These are phyloP conservation scores for Dothidotthia symphoricarpi DNA, from an alignment of 2,329 filamentous ascomycete genomes.

Conservation along the genomic window DNA sequence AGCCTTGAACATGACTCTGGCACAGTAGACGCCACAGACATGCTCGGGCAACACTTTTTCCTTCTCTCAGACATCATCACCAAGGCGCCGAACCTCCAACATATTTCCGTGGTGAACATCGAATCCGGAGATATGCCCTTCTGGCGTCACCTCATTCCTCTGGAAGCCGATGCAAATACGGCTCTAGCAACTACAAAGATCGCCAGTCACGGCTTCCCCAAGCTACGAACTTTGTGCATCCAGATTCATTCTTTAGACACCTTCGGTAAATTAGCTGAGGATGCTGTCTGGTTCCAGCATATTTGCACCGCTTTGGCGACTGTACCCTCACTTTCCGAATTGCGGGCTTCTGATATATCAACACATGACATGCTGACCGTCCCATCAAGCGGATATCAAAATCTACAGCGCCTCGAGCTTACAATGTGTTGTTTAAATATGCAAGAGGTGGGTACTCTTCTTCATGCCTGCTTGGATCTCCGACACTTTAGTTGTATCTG, in stretches of 20 bases:
- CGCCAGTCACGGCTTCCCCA: slow-evolving; percentile 8
- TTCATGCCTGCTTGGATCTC: slow-evolving; percentile 14
- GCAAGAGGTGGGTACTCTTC: slow-evolving; percentile 7
- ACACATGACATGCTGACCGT: not conserved
- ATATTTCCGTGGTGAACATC: slow-evolving; percentile 23
- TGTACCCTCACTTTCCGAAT: slow-evolving; percentile 11
- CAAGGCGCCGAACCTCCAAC: slow-evolving; percentile 18
- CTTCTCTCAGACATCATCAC: slow-evolving; percentile 20
- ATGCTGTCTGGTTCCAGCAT: slow-evolving; percentile 3
- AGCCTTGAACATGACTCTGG: slow-evolving; percentile 11
- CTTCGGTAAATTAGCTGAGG: not conserved
- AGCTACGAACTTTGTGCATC: slow-evolving; percentile 15
- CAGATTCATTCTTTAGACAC: slow-evolving; percentile 13
- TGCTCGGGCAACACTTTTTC: slow-evolving; percentile 16
- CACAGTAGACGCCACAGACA: slow-evolving; percentile 1
- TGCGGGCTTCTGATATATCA: slow-evolving; percentile 15
- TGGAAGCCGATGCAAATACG: not conserved
- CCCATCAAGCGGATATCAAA: slow-evolving; percentile 1
- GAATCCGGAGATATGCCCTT: slow-evolving; percentile 20
- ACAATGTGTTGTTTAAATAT: slow-evolving; percentile 15
- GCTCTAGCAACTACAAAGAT: not conserved
- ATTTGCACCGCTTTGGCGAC: slow-evolving; percentile 9
- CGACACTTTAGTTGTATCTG: slow-evolving; percentile 24
- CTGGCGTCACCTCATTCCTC: slow-evolving; percentile 18
- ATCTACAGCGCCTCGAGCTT: slow-evolving; percentile 22